Conservation (phyloP, 116 monocot species). For the Phalaenopsis hybrid region DNA sequence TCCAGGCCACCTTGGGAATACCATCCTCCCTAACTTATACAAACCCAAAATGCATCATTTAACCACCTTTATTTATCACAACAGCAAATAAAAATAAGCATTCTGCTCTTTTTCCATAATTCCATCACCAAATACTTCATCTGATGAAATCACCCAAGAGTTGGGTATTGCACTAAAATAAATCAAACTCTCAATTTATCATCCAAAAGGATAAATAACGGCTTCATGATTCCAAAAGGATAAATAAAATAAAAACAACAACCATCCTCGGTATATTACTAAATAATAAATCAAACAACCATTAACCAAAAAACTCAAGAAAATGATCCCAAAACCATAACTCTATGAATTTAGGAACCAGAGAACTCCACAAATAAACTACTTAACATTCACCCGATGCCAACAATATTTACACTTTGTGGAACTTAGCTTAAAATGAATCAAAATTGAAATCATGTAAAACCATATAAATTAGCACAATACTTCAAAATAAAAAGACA, state of each 20-base stretch:
- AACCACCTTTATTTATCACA: no score
- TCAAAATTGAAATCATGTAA: not conserved
- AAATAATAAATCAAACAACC: not conserved
- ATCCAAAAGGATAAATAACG: no score
- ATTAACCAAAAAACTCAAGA: not conserved
- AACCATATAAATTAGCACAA: not conserved
- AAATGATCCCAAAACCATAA: not conserved
- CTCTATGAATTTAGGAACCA: not conserved
- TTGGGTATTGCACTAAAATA: not conserved
- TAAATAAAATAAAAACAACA: not conserved
- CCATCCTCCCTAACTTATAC: no score
- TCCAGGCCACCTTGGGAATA: no score
- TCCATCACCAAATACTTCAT: no score
- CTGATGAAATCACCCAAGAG: not conserved
- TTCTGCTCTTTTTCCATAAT: no score
- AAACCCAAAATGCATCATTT: no score
- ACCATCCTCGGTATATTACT: not conserved
- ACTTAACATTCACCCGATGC: not conserved
- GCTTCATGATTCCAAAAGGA: not conserved
- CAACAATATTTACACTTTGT: not conserved
- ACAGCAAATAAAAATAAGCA: no score
- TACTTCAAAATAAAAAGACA: not conserved
- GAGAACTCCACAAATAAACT: not conserved
- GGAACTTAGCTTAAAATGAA: not conserved
- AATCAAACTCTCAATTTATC: not conserved